Conservation (phyloP, 1,139 yeast genomes). For the Suhomyces atakaporum region DNA sequence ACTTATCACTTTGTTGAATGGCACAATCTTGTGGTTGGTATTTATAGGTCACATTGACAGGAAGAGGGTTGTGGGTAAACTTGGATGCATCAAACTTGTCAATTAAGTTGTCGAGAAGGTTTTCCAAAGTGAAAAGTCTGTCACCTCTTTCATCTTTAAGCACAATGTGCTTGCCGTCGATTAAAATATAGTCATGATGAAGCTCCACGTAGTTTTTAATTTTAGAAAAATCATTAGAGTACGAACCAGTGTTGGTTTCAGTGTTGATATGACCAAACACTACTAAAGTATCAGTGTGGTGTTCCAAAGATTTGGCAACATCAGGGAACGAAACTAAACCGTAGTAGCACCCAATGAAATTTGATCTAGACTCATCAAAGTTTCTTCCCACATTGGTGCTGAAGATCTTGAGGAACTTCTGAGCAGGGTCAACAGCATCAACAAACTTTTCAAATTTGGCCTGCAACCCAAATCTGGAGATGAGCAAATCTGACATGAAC, state of each 20-base stretch:
- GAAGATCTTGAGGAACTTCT: slow-evolving; percentile 29
- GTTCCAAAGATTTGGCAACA: slow-evolving; percentile 30
- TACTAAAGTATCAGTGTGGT: slow-evolving; percentile 48
- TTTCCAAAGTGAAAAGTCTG: slow-evolving; percentile 18
- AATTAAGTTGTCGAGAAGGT: slow-evolving; percentile 16
- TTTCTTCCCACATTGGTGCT: slow-evolving; percentile 50
- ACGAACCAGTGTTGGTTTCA: slow-evolving; percentile 57
- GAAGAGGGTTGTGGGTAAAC: slow-evolving; percentile 6
- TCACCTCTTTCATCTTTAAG: slow-evolving; percentile 23
- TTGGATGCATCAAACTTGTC: slow-evolving; percentile 12
- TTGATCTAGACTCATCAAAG: slow-evolving; percentile 60
- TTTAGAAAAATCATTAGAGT: slow-evolving; percentile 23
- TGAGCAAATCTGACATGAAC: slow-evolving; percentile 64
- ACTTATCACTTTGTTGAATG: slow-evolving; percentile 3
- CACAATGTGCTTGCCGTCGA: slow-evolving; percentile 26
- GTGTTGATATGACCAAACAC: slow-evolving; percentile 54
- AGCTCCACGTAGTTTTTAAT: slow-evolving; percentile 29
- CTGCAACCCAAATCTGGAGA: slow-evolving; percentile 55
- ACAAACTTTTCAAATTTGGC: slow-evolving; percentile 48
- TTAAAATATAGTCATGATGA: slow-evolving; percentile 37
- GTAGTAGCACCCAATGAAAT: slow-evolving; percentile 65
- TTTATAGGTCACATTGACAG: slow-evolving; percentile 14
- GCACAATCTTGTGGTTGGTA: slow-evolving; percentile 6
- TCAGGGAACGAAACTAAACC: slow-evolving; percentile 40
- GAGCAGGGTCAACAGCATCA: slow-evolving; percentile 28